Base-by-base conservation (phyloP, 2,329 filamentous ascomycete species). In the Colletotrichum endophyticum region DNA sequence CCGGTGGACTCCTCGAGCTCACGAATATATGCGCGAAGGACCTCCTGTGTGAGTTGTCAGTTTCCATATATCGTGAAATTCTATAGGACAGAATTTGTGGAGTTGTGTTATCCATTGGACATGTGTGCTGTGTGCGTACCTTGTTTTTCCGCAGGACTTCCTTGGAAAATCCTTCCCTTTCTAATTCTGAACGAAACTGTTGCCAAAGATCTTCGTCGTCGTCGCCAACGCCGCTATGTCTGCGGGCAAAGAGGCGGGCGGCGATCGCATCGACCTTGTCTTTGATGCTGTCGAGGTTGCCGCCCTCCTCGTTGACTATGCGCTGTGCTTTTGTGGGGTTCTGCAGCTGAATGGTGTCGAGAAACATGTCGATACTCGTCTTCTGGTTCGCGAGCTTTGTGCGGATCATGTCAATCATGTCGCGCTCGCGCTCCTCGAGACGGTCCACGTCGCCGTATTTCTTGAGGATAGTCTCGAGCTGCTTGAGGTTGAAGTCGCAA, bases 211-310 rank as follows among this genome's bases (percentile, higher is more conserved):
- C 86, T 61, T 91, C 89, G 27, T 90, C 88, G 68, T 88, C 86
- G 19, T 88, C 86, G 22, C 81, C 76, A 70, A 86, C 80, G 74
- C 84, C 81, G 75, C 77, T 64, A 77, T 85, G 83, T 61, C 84
- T 84, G 68, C 86, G 85, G 13, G 85, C 84, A 67, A 89, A 89
- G 28, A 93, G 85, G 13, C 87, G 86, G 13, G 85, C 82, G 5
- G 92, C 91, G 77, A 93, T 89, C 34, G 83, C 83, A 79, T 93
- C 91, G 36, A 93, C 89, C 79, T 92, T 91, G 80, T 91, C 89
- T 81, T 92, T 90, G 80, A 93, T 92, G 9, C 82, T 81, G 73
- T 92, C 89, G 39, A 92, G 83, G 28, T 87, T 84, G 22, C 84
- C 82, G 59, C 82, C 85, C 62, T 85, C 84, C n/a, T 84, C 82